phyloP scores from a whole-genome alignment of 352 stramenopile genomes.

The Phytophthora vignae region DNA sequence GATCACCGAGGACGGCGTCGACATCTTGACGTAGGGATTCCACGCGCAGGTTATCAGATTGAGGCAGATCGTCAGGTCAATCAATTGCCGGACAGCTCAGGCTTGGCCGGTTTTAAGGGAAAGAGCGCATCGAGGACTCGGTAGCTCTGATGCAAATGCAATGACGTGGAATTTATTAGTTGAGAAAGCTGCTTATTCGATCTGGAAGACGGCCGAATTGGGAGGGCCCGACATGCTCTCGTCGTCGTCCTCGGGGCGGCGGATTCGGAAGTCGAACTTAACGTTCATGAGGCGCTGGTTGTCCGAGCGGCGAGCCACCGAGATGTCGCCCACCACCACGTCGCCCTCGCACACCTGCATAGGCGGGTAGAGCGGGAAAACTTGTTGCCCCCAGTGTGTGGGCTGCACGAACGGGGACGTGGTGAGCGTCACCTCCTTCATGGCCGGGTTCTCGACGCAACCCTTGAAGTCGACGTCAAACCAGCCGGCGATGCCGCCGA shows the following conservation, averaged over 20 bases:
- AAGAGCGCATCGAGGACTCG: too few species aligned
- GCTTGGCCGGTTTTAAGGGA: too few species aligned
- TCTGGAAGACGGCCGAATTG: constrained; percentile 81
- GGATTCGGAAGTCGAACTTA: constrained; percentile 84
- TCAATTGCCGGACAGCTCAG: too few species aligned
- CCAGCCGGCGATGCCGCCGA: constrained; percentile 97
- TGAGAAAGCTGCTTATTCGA: constrained; percentile 68
- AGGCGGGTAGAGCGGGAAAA: constrained; percentile 85
- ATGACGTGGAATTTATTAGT: constrained; percentile 45
- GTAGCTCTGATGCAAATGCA: background rate
- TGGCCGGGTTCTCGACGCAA: constrained; percentile 72
- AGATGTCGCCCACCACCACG: constrained; percentile 70
- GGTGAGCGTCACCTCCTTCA: constrained; percentile 87
- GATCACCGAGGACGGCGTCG: constrained; percentile 94
- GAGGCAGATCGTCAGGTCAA: background rate
- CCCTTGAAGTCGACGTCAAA: constrained; percentile 99
- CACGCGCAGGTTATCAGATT: background rate
- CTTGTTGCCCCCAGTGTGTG: constrained; percentile 90
- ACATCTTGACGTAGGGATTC: constrained; percentile 92
- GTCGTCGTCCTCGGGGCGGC: constrained; percentile 67
- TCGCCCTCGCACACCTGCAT: constrained; percentile 88
- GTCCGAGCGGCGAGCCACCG: constrained; percentile 79
- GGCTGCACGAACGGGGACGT: constrained; percentile 92
- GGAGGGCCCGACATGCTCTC: constrained; percentile 51
- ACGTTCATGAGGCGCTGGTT: constrained; percentile 92